phyloP scores from a whole-genome alignment of 1,284 basidiomycete genomes.

The Puccinia polysora region DNA sequence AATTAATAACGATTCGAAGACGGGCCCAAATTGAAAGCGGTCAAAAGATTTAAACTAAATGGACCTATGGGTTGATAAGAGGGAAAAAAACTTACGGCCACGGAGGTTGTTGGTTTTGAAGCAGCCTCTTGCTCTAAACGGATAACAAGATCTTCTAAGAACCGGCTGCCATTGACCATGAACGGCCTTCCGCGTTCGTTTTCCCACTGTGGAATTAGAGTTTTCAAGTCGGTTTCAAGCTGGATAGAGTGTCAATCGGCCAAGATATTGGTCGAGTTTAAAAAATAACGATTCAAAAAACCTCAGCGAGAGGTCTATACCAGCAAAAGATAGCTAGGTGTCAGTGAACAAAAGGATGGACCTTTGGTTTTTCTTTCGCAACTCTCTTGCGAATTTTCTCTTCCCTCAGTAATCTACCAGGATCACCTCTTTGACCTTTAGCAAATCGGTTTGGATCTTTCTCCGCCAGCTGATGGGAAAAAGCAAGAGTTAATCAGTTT shows the following conservation, averaged over 20 bases:
- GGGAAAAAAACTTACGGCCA: not conserved
- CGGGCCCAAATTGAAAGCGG: too few species aligned
- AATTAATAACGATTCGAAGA: too few species aligned
- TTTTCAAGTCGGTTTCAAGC: conserved; percentile 82
- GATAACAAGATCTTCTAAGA: conserved; percentile 72
- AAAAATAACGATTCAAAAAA: too few species aligned
- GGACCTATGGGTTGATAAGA: not conserved
- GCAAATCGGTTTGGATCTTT: conserved; percentile 45
- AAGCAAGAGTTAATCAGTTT: not conserved
- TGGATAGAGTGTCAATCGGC: too few species aligned
- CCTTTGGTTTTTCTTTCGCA: conserved; percentile 86
- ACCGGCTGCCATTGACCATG: conserved; percentile 76
- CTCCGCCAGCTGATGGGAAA: conserved; percentile 24
- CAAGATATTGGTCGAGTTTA: too few species aligned
- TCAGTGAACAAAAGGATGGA: conserved; percentile 56
- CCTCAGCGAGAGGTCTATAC: too few species aligned
- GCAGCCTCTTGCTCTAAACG: conserved; percentile 60
- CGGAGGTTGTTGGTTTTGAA: conserved; percentile 61
- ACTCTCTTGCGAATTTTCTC: conserved; percentile 97
- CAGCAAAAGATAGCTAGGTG: too few species aligned
- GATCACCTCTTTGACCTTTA: conserved; percentile 46
- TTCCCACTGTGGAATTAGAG: conserved; percentile 81
- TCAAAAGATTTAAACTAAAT: not conserved
- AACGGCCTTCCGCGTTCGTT: conserved; percentile 69
- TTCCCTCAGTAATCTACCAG: conserved; percentile 67